These are phyloP conservation scores for Thozetella sp. DNA, from an alignment of 495 filamentous ascomycete genomes.

Conservation along the genomic window DNA sequence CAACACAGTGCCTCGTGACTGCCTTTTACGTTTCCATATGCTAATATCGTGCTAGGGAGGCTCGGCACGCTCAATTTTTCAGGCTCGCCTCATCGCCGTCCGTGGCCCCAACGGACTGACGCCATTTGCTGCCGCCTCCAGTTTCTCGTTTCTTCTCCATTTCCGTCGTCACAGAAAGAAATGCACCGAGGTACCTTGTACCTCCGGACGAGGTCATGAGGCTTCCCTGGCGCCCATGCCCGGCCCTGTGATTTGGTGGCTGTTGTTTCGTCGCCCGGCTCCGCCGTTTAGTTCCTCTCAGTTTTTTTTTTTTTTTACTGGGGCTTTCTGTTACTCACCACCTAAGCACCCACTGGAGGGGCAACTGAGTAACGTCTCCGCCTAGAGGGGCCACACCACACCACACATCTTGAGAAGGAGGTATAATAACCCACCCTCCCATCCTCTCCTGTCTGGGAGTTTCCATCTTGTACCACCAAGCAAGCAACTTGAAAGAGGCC, in stretches of 20 bases:
- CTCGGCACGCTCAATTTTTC: constrained; percentile 16
- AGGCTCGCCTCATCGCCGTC: neutral
- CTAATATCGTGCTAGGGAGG: constrained; percentile 23
- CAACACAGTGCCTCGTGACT: constrained; percentile 26
- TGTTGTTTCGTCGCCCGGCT: neutral
- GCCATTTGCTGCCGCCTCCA: constrained; percentile 3
- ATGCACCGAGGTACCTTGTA: neutral
- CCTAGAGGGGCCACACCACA: no score
- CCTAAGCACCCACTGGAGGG: neutral
- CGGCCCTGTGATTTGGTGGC: neutral
- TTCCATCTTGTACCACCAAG: neutral
- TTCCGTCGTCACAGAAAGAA: neutral
- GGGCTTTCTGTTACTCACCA: no score
- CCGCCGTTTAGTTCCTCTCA: neutral
- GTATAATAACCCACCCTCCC: neutral
- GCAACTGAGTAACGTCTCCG: neutral
- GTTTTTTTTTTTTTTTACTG: no score
- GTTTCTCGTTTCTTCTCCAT: constrained; percentile 2
- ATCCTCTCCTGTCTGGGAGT: neutral
- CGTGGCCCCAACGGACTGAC: neutral
- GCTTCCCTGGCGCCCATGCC: neutral
- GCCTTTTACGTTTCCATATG: constrained; percentile 31
- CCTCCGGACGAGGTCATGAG: neutral
- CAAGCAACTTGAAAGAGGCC: no score
- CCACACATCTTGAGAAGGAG: neutral